Evolutionary conservation across 805 yeast species (phyloP).

Genomic region (Candida incommunis): DNA sequence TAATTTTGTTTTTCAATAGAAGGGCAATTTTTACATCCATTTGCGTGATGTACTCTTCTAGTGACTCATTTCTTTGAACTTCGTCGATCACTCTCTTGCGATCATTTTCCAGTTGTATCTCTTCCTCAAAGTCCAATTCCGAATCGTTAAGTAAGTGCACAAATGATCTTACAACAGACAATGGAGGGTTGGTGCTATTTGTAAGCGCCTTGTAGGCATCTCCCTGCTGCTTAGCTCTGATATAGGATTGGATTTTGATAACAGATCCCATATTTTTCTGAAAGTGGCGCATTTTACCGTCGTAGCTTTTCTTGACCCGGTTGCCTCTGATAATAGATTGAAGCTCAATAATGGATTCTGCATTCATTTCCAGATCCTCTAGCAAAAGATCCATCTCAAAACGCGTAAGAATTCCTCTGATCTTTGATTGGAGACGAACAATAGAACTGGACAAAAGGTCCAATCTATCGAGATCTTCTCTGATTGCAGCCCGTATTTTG

Average conservation of each 20-base stretch:
- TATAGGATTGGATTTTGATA: constrained; percentile 56
- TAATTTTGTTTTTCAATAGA: constrained; percentile 63
- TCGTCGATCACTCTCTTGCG: constrained; percentile 58
- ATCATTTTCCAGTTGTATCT: constrained; percentile 47
- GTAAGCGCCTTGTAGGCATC: constrained; percentile 62
- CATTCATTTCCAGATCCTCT: constrained; percentile 23
- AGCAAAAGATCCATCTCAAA: constrained; percentile 18
- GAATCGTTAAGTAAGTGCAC: constrained; percentile 60
- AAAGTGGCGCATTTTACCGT: constrained; percentile 33
- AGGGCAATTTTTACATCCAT: constrained; percentile 67
- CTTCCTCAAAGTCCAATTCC: constrained; percentile 63
- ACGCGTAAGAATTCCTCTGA: constrained; percentile 24
- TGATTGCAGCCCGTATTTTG: not conserved
- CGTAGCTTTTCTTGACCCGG: constrained; percentile 15
- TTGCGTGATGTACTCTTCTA: constrained; percentile 63
- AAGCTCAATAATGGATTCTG: constrained; percentile 15
- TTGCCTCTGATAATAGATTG: constrained; percentile 23
- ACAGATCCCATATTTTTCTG: constrained; percentile 40
- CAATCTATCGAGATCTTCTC: constrained; percentile 7
- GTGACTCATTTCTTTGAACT: constrained; percentile 52
- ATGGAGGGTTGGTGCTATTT: constrained; percentile 59
- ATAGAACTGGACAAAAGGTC: constrained; percentile 12
- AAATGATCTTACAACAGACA: constrained; percentile 62
- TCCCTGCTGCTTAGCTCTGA: constrained; percentile 54
- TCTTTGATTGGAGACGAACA: constrained; percentile 21